phyloP scores from a whole-genome alignment of 805 yeast species.

The Wickerhamiella musiphila region DNA sequence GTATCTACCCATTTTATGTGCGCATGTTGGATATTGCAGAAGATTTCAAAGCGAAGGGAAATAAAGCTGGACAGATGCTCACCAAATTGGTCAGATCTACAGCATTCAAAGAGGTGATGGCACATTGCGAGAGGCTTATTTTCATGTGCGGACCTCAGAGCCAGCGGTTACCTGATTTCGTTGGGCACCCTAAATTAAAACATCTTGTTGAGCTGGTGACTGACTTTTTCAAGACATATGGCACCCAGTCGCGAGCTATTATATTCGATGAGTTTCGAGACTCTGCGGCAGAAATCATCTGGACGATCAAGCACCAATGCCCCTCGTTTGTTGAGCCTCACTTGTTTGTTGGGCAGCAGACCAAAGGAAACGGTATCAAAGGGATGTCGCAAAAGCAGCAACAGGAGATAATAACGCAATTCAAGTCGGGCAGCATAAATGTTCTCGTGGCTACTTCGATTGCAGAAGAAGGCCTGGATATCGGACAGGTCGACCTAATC shows the following conservation, averaged over 20 bases:
- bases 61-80: slow-evolving; percentile 39
- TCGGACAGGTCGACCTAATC: slow-evolving; percentile 92
- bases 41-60: slow-evolving; percentile 11
- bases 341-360: slow-evolving; percentile 84
- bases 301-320: slow-evolving; percentile 26
- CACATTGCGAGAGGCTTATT: slow-evolving; percentile 29
- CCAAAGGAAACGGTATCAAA: slow-evolving; percentile 23
- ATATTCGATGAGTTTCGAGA: slow-evolving; percentile 80
- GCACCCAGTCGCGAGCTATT: slow-evolving; percentile 44
- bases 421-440: slow-evolving; percentile 57
- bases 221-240: slow-evolving; percentile 31
- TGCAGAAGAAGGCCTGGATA: slow-evolving; percentile 97
- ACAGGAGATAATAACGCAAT: slow-evolving; percentile 55
- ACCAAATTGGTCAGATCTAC: slow-evolving; percentile 44
- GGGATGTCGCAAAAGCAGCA: slow-evolving; percentile 91
- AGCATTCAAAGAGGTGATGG: slow-evolving; percentile 29
- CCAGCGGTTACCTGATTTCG: slow-evolving; percentile 16
- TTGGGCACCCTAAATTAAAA: slow-evolving; percentile 62
- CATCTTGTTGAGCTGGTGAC: slow-evolving; percentile 38
- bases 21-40: slow-evolving; percentile 38
- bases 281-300: slow-evolving; percentile 75
- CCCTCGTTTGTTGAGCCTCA: slow-evolving; percentile 40
- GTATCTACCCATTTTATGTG: slow-evolving; percentile 56
- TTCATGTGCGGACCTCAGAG: slow-evolving; percentile 10
- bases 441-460: slow-evolving; percentile 88